Evolutionary conservation across 228 moss, liverwort and hornwort genomes (phyloP).

Genomic region (Sphagnum fallax): DNA sequence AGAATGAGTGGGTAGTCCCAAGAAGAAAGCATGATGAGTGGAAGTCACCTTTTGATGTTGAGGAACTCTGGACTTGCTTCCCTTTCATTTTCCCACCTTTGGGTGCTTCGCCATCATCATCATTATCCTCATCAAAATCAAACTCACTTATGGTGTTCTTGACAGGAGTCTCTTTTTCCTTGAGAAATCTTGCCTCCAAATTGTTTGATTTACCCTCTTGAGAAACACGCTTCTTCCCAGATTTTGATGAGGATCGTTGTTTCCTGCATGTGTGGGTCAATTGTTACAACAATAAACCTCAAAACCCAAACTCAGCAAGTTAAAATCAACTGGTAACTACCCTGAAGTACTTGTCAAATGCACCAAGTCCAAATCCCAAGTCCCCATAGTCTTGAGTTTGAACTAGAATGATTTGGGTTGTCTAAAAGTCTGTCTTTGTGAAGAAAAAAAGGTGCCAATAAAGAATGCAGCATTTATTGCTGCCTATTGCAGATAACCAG

Average conservation of each 20-base stretch:
- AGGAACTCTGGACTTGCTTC: background rate
- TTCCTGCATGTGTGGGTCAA: background rate
- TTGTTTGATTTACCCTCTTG: background rate
- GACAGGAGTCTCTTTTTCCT: background rate
- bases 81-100: background rate
- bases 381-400: no score
- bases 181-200: no score
- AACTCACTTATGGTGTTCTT: background rate
- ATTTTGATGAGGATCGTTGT: background rate
- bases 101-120: background rate
- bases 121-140: background rate
- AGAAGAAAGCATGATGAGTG: no score
- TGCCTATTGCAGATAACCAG: no score
- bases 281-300: background rate
- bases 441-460: no score
- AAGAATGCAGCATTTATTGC: no score
- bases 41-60: background rate
- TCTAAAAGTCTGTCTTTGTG: no score
- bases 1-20: no score
- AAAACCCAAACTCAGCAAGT: background rate
- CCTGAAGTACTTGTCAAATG: no score
- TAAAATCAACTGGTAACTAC: background rate
- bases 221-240: background rate
- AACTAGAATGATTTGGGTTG: no score
- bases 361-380: no score